phyloP scores from a whole-genome alignment of 2,329 filamentous ascomycete species.

The Leptographium lundbergii region DNA sequence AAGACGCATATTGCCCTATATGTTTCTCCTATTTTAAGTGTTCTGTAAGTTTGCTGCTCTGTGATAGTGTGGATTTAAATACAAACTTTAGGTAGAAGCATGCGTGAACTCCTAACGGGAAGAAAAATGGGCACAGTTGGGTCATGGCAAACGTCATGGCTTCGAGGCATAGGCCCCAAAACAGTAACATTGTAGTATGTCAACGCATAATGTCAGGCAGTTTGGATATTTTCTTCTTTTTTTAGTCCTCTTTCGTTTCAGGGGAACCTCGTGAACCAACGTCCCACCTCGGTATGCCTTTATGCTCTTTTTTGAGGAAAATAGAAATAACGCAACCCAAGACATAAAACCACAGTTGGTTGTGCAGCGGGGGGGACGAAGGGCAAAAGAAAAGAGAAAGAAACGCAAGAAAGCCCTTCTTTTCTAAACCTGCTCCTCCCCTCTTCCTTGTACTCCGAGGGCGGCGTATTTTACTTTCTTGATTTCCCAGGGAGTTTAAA shows the following conservation, averaged over 20 bases:
- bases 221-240: not conserved
- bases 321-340: not conserved
- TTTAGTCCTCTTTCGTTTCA: not conserved
- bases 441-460: not conserved
- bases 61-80: too few relatives aligned
- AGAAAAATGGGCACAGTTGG: too few relatives aligned
- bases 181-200: too few relatives aligned
- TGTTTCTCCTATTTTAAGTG: too few relatives aligned
- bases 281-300: not conserved
- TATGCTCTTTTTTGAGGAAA: not conserved
- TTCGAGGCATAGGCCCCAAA: too few relatives aligned
- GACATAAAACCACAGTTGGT: not conserved
- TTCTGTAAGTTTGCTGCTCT: too few relatives aligned
- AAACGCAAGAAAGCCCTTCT: not conserved
- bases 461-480: not conserved
- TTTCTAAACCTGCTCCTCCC: conserved; percentile 3
- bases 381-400: not conserved
- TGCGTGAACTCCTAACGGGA: too few relatives aligned
- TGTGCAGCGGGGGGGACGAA: not conserved
- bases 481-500: not conserved
- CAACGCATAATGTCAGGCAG: not conserved
- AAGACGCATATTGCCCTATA: too few relatives aligned
- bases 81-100: too few relatives aligned
- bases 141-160: too few relatives aligned
- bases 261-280: not conserved